Base-by-base conservation (phyloP, 2,329 filamentous ascomycete species). In the Diaporthe ampelina region DNA sequence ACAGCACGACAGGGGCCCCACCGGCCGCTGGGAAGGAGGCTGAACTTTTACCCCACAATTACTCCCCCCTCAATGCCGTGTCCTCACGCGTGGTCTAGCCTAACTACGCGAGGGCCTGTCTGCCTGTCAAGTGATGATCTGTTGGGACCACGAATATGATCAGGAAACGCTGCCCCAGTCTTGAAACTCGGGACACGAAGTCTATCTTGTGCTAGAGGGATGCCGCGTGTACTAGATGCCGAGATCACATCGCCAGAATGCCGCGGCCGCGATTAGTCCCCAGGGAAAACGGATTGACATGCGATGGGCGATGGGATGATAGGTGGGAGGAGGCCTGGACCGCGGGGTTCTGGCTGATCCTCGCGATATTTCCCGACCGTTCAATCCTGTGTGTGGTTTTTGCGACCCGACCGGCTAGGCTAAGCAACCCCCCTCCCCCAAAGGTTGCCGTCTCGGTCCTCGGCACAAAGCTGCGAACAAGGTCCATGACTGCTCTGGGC, bases 11-110 rank as follows among this genome's bases (percentile, higher is more conserved):
- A 52, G 32, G 40, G 43, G 40, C 17, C 17, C 24, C 59, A 13
- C n/a, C 40, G 59, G 19, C 45, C 61, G 45, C 21, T 43, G 40
- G 45, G 63, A 29, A 48, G 45, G 63, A 67, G 63, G 63, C 63
- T 67, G 45, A 67, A 67, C 29, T 13, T 52, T 52, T 50, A 52
- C 63, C 63, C 63, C 63, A 67, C 63, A 67, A 52, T 67, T 52
- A 26, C 63, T 26, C 13, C 24, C 40, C 24, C 24, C n/a, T 48
- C 63, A 52, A n/a, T 52, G 63, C 45, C 45, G 45, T 26, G 45
- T 11, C 13, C 13, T 21, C 40, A 15, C 11, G 11, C 40, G 40
- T 17, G 40, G 13, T 17, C 2, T 43, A 43, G 13, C 17, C 40
- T 43, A 43, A 11, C 9, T n/a, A 50, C 21, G 45, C 45, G 8